Percentiles rank a stretch among this genome's conserved stretches.
Evolutionary conservation across 495 filamentous ascomycete species (phyloP).

Genomic region (Aspergillus conjunctus): DNA sequence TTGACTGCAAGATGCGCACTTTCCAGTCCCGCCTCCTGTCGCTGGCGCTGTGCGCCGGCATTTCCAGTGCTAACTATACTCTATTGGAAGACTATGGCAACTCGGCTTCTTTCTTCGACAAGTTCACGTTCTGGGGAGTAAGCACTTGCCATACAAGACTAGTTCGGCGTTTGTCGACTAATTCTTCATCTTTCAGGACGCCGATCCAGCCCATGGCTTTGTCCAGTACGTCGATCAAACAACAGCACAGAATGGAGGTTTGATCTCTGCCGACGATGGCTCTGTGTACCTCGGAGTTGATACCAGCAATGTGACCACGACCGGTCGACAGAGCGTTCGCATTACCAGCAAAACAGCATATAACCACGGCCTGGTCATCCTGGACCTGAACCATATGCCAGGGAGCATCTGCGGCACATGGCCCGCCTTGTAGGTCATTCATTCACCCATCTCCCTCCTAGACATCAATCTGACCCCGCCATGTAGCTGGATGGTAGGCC

Average conservation of each 20-base stretch:
- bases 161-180: background rate
- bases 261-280: constrained; percentile 54
- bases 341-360: constrained; percentile 57
- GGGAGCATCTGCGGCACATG: constrained; percentile 57
- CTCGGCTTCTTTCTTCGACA: constrained; percentile 52
- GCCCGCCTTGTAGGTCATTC: constrained; percentile 54
- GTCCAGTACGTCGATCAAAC: constrained; percentile 61
- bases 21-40: background rate
- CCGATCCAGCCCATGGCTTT: constrained; percentile 70
- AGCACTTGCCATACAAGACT: background rate
- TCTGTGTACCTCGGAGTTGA: constrained; percentile 50
- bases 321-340: constrained; percentile 61
- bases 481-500: constrained; percentile 54
- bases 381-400: constrained; percentile 63
- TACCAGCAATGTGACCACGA: constrained; percentile 31
- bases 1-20: background rate
- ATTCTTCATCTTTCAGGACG: background rate
- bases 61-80: constrained; percentile 46
- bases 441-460: constrained; percentile 19
- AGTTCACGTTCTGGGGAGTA: constrained; percentile 51
- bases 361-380: constrained; percentile 58
- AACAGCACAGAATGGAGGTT: constrained; percentile 53
- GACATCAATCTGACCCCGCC: background rate
- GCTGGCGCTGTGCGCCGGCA: background rate
- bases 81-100: constrained; percentile 49